Conservation (phyloP, 2,329 filamentous ascomycete genomes). For the Albifimbria verrucaria region DNA sequence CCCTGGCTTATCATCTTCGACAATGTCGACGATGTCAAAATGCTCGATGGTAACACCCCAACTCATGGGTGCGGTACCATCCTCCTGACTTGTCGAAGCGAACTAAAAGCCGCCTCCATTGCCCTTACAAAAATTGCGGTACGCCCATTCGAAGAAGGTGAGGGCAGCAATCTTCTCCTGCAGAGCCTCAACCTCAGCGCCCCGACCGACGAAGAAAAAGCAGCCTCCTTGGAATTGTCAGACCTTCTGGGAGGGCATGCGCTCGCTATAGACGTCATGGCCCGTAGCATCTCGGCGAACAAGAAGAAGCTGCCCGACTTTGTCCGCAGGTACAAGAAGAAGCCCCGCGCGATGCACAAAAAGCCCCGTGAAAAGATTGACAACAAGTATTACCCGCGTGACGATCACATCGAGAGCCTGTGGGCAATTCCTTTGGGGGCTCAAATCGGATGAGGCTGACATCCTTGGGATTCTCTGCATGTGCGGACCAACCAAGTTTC, state of each 20-base stretch:
- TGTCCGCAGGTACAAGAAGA: not conserved
- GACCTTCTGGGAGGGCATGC: not conserved
- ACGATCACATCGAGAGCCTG: not conserved
- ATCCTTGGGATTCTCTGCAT: not conserved
- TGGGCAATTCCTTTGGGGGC: not conserved
- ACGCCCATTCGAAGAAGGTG: too few relatives aligned
- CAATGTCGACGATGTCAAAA: too few relatives aligned
- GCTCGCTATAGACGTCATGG: not conserved
- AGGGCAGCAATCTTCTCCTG: too few relatives aligned
- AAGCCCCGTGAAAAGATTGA: not conserved
- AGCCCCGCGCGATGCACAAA: not conserved
- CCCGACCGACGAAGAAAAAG: not conserved
- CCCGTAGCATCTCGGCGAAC: not conserved
- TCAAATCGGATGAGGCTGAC: not conserved
- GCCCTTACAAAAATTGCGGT: too few relatives aligned
- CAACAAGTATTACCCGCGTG: not conserved
- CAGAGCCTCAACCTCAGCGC: not conserved
- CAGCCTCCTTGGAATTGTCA: not conserved
- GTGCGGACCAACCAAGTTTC: not conserved
- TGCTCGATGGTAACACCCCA: too few relatives aligned
- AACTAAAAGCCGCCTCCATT: too few relatives aligned
- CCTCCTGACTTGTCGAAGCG: too few relatives aligned
- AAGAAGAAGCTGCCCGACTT: not conserved
- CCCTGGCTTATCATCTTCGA: too few relatives aligned
- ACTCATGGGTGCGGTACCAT: too few relatives aligned